phyloP scores from a whole-genome alignment of 2,329 filamentous ascomycete genomes.

The Neophaeococcomyces mojaviensis region DNA sequence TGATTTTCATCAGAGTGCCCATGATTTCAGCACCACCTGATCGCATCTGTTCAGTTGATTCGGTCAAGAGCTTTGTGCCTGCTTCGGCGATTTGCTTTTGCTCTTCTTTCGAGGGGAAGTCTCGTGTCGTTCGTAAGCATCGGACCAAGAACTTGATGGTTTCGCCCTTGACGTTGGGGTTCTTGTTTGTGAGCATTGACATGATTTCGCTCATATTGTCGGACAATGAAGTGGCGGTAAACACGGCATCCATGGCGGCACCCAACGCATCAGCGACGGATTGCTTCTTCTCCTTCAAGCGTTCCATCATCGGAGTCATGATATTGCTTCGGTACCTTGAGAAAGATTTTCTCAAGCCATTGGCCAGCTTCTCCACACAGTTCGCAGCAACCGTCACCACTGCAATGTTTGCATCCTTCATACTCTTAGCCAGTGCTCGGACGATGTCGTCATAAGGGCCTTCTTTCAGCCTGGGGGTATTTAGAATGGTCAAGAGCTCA shows the following conservation, averaged over 20 bases:
- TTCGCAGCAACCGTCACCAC: constrained; percentile 91
- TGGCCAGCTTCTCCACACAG: constrained; percentile 82
- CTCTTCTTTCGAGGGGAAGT: constrained; percentile 77
- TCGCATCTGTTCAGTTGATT: constrained; percentile 77
- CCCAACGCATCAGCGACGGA: constrained; percentile 81
- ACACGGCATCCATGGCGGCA: constrained; percentile 69
- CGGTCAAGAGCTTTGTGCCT: constrained; percentile 80
- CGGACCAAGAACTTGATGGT: constrained; percentile 90
- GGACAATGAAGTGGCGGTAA: constrained; percentile 59
- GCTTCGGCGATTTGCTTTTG: constrained; percentile 79
- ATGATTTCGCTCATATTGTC: constrained; percentile 90
- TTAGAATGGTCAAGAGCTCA: constrained; percentile 65
- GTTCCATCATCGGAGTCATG: constrained; percentile 85
- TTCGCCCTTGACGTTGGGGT: constrained; percentile 94
- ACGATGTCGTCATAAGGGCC: constrained; percentile 79
- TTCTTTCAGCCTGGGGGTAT: constrained; percentile 87
- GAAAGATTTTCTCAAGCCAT: constrained; percentile 72
- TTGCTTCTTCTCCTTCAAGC: constrained; percentile 94
- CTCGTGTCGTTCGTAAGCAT: constrained; percentile 72
- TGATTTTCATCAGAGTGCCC: constrained; percentile 96
- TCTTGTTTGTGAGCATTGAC: constrained; percentile 83
- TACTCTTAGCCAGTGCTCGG: constrained; percentile 79
- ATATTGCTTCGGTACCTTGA: constrained; percentile 71
- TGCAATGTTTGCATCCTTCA: constrained; percentile 97
- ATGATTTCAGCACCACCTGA: constrained; percentile 86